Evolutionary conservation across 2,329 filamentous ascomycete species (phyloP), one percentile per base, ranked within the genome.

Genomic region (Penicillium polonicum): DNA sequence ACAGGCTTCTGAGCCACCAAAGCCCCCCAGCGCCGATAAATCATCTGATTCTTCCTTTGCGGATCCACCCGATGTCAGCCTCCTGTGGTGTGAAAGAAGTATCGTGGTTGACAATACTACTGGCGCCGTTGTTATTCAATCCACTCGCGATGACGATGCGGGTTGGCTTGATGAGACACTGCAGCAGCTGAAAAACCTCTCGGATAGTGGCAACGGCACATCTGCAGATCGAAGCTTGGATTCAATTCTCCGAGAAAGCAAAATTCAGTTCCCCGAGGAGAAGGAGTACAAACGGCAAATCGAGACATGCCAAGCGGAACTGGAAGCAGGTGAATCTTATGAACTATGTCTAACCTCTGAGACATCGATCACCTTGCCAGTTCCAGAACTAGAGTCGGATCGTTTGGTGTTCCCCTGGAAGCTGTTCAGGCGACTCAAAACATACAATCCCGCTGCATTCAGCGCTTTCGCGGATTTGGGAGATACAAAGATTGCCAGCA

Each of bases 261-360:
- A 67, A 8, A 66, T 75, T 19, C 63, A 60, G 13, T 70, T 72
- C 19, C 78, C 78, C 1, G 66, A 76, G 13, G 72, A 77, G 17
- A 65, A 75, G 15, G 75, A 75, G 19, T 95, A 94, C 69, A 85
- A 87, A 65, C 73, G 78, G 4, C 85, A 88, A 65, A 87, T 94
- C n/a, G 75, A 79, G 23, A 72, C 77, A 38, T 94, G 90, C 68
- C 88, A 93, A 68, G 81, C 85, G 5, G 82, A 84, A 60, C 89
- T 96, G 61, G 83, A 86, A 3, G 86, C 88, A 0, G 91, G 91
- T 15, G 86, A 92, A 61, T 92, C 90, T 0, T 96, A 96, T 72
- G 91, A 96, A 70, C 82, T 96, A 7, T 95, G 91, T 65, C 82
- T 95, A 8, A 95, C 91, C 0, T 87, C 86, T 48, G 87, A 91